Evolutionary conservation across 208 protist species (phyloP).

Genomic region (Leishmania tropica): DNA sequence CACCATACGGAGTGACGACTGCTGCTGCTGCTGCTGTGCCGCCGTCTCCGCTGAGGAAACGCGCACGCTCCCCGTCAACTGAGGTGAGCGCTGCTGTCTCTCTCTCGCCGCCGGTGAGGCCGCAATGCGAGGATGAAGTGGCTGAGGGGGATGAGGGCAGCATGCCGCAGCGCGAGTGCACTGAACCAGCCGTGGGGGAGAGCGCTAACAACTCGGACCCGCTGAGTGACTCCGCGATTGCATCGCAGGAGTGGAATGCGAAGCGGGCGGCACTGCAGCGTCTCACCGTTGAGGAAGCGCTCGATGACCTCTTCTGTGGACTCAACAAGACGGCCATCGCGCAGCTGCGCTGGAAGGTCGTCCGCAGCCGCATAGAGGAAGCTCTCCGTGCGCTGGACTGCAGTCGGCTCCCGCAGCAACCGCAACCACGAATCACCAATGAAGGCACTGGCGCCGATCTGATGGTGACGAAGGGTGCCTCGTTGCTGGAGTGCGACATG

Average conservation of each 20-base stretch:
- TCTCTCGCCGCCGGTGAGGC: slow-evolving; percentile 13
- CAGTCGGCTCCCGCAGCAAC: not conserved
- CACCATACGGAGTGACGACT: not conserved
- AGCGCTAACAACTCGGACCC: not conserved
- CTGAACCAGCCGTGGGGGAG: slow-evolving; percentile 20
- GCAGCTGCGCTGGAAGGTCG: slow-evolving; percentile 57
- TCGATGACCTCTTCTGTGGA: slow-evolving; percentile 40
- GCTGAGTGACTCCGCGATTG: not conserved
- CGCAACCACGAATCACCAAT: not conserved
- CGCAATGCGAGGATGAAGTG: not conserved
- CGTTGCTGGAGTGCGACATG: not conserved
- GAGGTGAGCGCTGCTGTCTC: slow-evolving; percentile 10
- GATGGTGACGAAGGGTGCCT: not conserved
- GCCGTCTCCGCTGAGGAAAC: slow-evolving; percentile 11
- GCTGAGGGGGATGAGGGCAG: not conserved
- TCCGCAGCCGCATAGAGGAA: slow-evolving; percentile 39
- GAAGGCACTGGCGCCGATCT: not conserved
- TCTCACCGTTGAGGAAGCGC: slow-evolving; percentile 27
- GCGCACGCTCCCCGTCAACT: slow-evolving; percentile 7
- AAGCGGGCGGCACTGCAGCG: slow-evolving; percentile 13
- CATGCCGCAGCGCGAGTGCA: slow-evolving; percentile 7
- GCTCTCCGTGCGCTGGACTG: slow-evolving; percentile 17
- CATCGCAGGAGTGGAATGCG: not conserved
- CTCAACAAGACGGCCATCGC: slow-evolving; percentile 57
- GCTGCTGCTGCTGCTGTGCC: not conserved